phyloP scores from a whole-genome alignment of 2,329 filamentous ascomycete species.

The Colletotrichum sp. region DNA sequence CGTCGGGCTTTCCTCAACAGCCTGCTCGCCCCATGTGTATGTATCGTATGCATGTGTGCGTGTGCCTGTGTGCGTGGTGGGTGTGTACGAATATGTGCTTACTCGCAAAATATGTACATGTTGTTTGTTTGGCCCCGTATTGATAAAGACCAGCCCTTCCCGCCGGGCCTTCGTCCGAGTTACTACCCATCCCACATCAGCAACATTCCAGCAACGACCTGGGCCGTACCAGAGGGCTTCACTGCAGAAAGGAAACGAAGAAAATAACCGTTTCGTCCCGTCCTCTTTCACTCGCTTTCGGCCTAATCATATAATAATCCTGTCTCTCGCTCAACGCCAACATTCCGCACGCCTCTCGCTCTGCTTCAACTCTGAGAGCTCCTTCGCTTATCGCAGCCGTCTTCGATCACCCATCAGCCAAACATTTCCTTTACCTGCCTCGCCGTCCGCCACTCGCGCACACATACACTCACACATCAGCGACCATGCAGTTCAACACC shows the following conservation, averaged over 20 bases:
- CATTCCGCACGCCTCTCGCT: neutral
- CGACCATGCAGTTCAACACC: constrained; percentile 28
- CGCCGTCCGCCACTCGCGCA: neutral
- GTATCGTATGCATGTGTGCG: neutral
- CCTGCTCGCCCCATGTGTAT: neutral
- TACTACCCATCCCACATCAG: neutral
- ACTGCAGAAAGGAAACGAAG: neutral
- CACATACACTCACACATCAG: neutral
- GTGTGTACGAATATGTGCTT: neutral
- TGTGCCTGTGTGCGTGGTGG: neutral
- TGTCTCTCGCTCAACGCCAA: neutral
- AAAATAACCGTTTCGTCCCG: neutral
- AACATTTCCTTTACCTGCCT: neutral
- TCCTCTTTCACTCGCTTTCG: neutral
- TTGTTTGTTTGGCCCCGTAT: constrained; percentile 6
- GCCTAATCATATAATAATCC: neutral
- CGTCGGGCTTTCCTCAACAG: neutral
- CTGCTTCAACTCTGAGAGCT: neutral
- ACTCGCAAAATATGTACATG: neutral
- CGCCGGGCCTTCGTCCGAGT: neutral
- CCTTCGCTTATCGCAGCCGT: neutral
- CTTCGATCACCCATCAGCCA: neutral
- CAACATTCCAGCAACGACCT: neutral
- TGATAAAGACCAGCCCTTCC: constrained; percentile 6
- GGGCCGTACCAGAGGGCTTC: neutral